Conservation (phyloP, 2,329 filamentous ascomycete genomes). For the Zasmidium cellare region DNA sequence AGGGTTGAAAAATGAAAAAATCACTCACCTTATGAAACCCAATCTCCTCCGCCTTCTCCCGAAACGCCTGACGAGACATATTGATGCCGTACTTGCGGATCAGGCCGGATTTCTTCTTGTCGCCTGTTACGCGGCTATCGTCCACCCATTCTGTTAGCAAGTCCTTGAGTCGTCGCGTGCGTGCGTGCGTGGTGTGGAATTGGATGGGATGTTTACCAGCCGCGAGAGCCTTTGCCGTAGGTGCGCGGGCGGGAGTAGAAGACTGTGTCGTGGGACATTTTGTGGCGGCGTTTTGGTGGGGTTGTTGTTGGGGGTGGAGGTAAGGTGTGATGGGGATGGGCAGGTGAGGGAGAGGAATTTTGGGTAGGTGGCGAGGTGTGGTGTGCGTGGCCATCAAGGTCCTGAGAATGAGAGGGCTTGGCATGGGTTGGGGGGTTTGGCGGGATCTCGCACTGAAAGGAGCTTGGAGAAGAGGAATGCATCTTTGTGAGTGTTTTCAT, state of each 20-base stretch:
- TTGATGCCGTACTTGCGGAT: slow-evolving; percentile 32
- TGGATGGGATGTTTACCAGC: slow-evolving; percentile 23
- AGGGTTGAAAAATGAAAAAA: too few species aligned
- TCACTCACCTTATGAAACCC: slow-evolving; percentile 27
- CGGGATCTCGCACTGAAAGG: too few species aligned
- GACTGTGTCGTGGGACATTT: slow-evolving; percentile 30
- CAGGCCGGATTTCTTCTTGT: slow-evolving; percentile 29
- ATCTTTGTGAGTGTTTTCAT: too few species aligned
- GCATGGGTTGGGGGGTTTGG: too few species aligned
- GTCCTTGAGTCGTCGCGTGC: too few species aligned
- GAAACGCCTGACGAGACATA: slow-evolving; percentile 30
- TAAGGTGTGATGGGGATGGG: background rate
- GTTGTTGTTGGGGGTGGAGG: background rate
- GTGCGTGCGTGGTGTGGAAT: too few species aligned
- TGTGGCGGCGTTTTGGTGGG: background rate
- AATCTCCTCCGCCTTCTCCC: slow-evolving; percentile 31
- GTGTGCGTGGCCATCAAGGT: background rate
- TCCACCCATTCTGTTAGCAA: too few species aligned
- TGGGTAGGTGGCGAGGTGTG: background rate
- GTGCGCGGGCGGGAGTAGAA: slow-evolving; percentile 29
- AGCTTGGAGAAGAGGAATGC: too few species aligned
- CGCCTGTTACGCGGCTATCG: slow-evolving; percentile 27
- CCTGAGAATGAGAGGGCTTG: background rate
- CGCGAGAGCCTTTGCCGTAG: slow-evolving; percentile 29
- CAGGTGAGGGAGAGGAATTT: background rate